A percentile compares a stretch with the other conserved stretches of the same genome.
phyloP scores from a whole-genome alignment of 768 basidiomycete species.

The Galerina sulciceps region DNA sequence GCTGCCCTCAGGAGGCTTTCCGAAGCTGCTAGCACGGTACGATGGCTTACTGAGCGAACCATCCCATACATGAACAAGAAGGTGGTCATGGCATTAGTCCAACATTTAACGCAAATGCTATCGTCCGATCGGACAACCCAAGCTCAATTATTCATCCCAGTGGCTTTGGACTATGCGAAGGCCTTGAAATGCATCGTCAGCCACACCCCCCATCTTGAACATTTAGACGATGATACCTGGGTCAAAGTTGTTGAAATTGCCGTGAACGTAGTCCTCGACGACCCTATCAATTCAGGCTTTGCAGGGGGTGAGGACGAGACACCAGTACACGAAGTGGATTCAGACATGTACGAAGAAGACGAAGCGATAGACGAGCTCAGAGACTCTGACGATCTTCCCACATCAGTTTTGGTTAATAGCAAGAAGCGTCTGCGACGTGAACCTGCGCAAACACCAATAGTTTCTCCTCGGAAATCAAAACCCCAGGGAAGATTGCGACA shows the following conservation, averaged over 20 bases:
- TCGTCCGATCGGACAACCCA: slow-evolving; percentile 43
- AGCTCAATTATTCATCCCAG: slow-evolving; percentile 52
- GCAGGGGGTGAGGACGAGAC: slow-evolving; percentile 35
- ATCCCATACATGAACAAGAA: slow-evolving; percentile 58
- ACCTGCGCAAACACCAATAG: slow-evolving; percentile 20
- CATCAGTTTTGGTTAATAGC: not conserved
- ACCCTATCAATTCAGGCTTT: slow-evolving; percentile 44
- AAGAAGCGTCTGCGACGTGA: slow-evolving; percentile 4
- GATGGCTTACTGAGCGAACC: slow-evolving; percentile 74
- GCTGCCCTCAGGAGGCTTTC: slow-evolving; percentile 63
- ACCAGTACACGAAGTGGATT: slow-evolving; percentile 35
- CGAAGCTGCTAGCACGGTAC: slow-evolving; percentile 67
- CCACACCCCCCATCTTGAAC: slow-evolving; percentile 79
- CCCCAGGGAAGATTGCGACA: slow-evolving; percentile 19
- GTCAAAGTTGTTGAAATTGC: slow-evolving; percentile 64
- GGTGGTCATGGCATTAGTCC: slow-evolving; percentile 58
- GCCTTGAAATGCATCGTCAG: slow-evolving; percentile 66
- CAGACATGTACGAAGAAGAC: slow-evolving; percentile 38
- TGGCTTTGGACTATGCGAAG: slow-evolving; percentile 84
- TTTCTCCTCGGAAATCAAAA: slow-evolving; percentile 28
- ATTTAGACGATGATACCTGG: slow-evolving; percentile 71
- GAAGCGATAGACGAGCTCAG: slow-evolving; percentile 29
- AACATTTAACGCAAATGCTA: slow-evolving; percentile 67
- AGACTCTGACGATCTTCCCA: slow-evolving; percentile 23
- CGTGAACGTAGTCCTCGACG: slow-evolving; percentile 80